A percentile compares a stretch with the other conserved stretches of the same genome.
Evolutionary conservation across 148 eudicot genomes (phyloP).

Genomic region (Rhododendron ovatum): DNA sequence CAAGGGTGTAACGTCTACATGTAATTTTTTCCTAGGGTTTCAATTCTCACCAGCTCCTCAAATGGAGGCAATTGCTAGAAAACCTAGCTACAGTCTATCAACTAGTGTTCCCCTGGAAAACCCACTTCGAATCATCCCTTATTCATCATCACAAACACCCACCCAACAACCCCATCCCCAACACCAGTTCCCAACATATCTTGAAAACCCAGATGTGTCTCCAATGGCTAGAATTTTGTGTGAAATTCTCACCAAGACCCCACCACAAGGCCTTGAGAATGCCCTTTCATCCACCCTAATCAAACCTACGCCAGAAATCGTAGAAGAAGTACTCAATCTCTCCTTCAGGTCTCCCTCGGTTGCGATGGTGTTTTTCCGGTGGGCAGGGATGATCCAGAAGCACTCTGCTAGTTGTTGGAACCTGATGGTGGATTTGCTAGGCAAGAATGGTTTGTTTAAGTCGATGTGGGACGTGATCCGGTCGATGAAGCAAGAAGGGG

Average conservation of each 20-base stretch:
- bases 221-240: slow-evolving; percentile 49
- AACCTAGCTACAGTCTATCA: slow-evolving; percentile 10
- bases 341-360: slow-evolving; percentile 51
- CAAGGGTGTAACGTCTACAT: not conserved
- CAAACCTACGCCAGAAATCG: slow-evolving; percentile 46
- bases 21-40: slow-evolving; percentile 13
- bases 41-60: not conserved
- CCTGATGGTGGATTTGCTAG: slow-evolving; percentile 87
- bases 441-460: slow-evolving; percentile 71
- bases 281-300: slow-evolving; percentile 41
- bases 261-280: slow-evolving; percentile 33
- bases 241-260: slow-evolving; percentile 42
- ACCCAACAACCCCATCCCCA: not conserved
- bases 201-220: slow-evolving; percentile 39
- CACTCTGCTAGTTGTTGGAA: slow-evolving; percentile 60
- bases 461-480: slow-evolving; percentile 87
- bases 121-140: not conserved
- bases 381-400: slow-evolving; percentile 50
- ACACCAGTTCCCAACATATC: slow-evolving; percentile 30
- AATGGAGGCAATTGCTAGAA: slow-evolving; percentile 29
- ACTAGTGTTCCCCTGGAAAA: slow-evolving; percentile 8
- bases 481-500: slow-evolving; percentile 66
- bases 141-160: not conserved
- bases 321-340: slow-evolving; percentile 70
- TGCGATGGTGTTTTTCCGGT: slow-evolving; percentile 63